Evolutionary conservation across 148 eudicot genomes (phyloP), one percentile per base, ranked within the genome.

Genomic region (Tetragonia tetragonoides): DNA sequence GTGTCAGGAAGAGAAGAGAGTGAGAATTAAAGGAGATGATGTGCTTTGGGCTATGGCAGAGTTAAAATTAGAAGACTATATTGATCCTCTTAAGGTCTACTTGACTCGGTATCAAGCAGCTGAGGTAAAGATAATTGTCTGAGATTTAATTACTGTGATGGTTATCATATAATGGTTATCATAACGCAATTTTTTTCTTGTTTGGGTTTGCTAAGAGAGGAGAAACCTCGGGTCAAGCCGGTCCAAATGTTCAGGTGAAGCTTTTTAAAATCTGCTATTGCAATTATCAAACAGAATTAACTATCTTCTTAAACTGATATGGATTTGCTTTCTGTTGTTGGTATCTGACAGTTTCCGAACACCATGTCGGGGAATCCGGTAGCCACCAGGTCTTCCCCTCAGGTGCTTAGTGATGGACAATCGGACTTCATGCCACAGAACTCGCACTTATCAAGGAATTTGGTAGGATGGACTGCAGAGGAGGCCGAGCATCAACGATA

Each of bases 1-100:
- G 88, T 93, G 98, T 82, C 94, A 87, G 85, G 89, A 88, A 78
- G 98, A 93, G 85, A 93, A 93, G 82, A 86, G 98, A 81, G 91
- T 91, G 87, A 93, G 97, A 1, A 91, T 93, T 53, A 93, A 93
- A 83, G 98, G 98, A n/a, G 98, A 93, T 83, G 98, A 93, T 88
- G 85, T 93, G 79, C 82, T 93, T 39, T 93, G 97, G 98, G 98
- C 98, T 70, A 93, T 93, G 98, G 94, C 92, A 1, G 91, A 92
- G 72, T 75, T 93, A 57, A 94, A 94, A 51, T 93, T 93, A 82
- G 98, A 93, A 85, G 98, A 93, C 68, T 93, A 91, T 78, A 93
- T 93, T 73, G 98, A 93, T 39, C 97, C 98, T 28, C 89, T 93
- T 62, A 93, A 93, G 87, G 89, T 87, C 66, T 93, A 93, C 84